Evolutionary conservation across 768 basidiomycete genomes (phyloP), one percentile per base, ranked within the genome.

Genomic region (Podaxis sp.): DNA sequence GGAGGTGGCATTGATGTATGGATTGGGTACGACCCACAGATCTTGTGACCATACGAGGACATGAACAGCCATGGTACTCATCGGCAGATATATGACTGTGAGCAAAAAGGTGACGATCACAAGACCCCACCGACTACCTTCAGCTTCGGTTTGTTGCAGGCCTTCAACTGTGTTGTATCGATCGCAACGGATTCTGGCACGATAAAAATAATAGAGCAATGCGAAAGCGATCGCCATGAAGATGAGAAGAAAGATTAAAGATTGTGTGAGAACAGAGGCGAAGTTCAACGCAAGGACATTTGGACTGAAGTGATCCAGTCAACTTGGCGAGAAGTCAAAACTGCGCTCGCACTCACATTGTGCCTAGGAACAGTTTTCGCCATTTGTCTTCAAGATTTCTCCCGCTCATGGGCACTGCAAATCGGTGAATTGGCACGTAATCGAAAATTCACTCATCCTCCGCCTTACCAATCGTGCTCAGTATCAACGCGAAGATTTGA

Each of bases 21-120:
- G 88, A 70, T 90, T 90, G 0, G 83, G 73, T 28, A 90, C 83
- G 5, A 81, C 80, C 90, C 89, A 93, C 19, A 89, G 81, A 74
- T 92, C 92, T 52, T 86, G 80, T 0, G 88, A 89, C 89, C 89
- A 92, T 1, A 89, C 83, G 15, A 93, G 75, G 33, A 89, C 89
- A 67, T 89, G 89, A 17, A 93, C 76, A 0, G 89, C 84, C 80
- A 93, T 85, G 13, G 89, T 91, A 66, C 88, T 89, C 54, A 93
- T 77, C 2, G 91, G 92, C 26, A 93, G 79, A 70, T 92, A 93
- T 26, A 92, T 78, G 49, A 87, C 75, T 8, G 87, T 87, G 48
- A 90, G 74, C 22, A 88, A 68, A 68, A 92, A 92, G 30, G 83
- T 87, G 51, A 84, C 79, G 19, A 84, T 68, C n/a, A 91, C 75